Evolutionary conservation across 2,329 filamentous ascomycete genomes (phyloP).

Genomic region (Colletotrichum spaethianum): DNA sequence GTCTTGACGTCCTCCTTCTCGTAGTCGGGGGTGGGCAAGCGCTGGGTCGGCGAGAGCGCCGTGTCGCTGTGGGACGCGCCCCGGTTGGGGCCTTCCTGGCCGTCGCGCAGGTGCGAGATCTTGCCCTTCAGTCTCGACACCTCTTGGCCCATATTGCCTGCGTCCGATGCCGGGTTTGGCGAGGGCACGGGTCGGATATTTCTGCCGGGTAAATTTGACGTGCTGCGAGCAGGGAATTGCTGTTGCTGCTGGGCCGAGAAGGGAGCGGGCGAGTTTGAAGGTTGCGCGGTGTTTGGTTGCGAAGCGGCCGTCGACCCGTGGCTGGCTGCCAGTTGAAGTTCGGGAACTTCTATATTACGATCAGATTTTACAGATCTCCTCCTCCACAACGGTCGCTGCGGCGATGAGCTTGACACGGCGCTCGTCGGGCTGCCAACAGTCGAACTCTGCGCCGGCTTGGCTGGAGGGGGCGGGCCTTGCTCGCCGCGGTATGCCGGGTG

Average conservation of each 20-base stretch:
- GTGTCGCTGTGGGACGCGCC: slow-evolving; percentile 39
- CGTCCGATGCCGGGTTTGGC: slow-evolving; percentile 22
- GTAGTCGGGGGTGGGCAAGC: slow-evolving; percentile 66
- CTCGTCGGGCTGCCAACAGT: slow-evolving; percentile 42
- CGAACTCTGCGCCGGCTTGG: slow-evolving; percentile 18
- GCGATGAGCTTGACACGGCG: slow-evolving; percentile 45
- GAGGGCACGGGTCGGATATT: slow-evolving; percentile 46
- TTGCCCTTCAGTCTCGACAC: slow-evolving; percentile 50
- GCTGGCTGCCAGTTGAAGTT: slow-evolving; percentile 63
- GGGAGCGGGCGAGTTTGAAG: slow-evolving; percentile 27
- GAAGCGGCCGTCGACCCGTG: slow-evolving; percentile 65
- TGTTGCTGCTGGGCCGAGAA: slow-evolving; percentile 22
- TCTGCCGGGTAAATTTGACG: slow-evolving; percentile 47
- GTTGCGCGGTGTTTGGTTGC: slow-evolving; percentile 37
- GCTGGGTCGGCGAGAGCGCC: slow-evolving; percentile 45
- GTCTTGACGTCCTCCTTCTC: slow-evolving; percentile 58
- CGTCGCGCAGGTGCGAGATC: slow-evolving; percentile 24
- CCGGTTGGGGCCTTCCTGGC: slow-evolving; percentile 24
- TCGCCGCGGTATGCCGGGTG: slow-evolving; percentile 21
- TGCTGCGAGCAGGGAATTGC: slow-evolving; percentile 18
- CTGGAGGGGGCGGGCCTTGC: slow-evolving; percentile 22
- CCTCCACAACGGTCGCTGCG: slow-evolving; percentile 60
- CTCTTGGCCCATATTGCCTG: slow-evolving; percentile 51
- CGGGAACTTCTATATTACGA: slow-evolving; percentile 60
- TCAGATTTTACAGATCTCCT: slow-evolving; percentile 66